Evolutionary conservation across 1,139 yeast genomes (phyloP).

Genomic region (Suhomyces panamericanus): DNA sequence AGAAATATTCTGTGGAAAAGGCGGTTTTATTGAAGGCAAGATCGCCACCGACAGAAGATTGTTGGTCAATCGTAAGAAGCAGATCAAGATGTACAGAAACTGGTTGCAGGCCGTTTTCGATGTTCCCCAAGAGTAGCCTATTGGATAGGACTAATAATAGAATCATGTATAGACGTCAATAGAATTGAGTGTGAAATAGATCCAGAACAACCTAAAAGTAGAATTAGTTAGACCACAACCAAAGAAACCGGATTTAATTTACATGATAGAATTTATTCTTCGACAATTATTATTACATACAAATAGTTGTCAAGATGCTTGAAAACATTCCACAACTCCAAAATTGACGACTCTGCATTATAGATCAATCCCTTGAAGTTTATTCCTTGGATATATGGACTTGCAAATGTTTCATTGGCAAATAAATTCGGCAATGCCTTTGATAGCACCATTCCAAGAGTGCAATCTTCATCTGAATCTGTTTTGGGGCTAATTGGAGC

Average conservation of each 20-base stretch:
- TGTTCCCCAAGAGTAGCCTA: not conserved
- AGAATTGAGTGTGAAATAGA: not conserved
- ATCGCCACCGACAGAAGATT: constrained; percentile 90
- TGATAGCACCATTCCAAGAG: constrained; percentile 38
- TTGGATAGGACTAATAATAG: not conserved
- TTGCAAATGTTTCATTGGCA: constrained; percentile 34
- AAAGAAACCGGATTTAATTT: no score
- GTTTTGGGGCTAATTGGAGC: constrained; percentile 35
- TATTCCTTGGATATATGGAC: constrained; percentile 67
- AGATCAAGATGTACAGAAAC: constrained; percentile 91
- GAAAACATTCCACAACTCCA: constrained; percentile 54
- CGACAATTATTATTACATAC: constrained; percentile 48
- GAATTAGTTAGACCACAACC: no score
- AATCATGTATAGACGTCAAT: not conserved
- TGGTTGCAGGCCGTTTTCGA: constrained; percentile 92
- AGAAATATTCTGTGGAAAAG: constrained; percentile 63
- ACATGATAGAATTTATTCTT: no score
- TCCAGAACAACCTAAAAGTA: no score
- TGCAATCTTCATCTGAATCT: constrained; percentile 19
- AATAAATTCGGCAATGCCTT: constrained; percentile 8
- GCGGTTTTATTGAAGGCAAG: constrained; percentile 62
- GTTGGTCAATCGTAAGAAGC: constrained; percentile 87
- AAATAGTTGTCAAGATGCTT: constrained; percentile 75
- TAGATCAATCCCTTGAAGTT: constrained; percentile 40
- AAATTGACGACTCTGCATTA: constrained; percentile 33